These are phyloP conservation scores for Cyberlindnera veronae DNA, from an alignment of 805 yeast genomes.

Conservation along the genomic window DNA sequence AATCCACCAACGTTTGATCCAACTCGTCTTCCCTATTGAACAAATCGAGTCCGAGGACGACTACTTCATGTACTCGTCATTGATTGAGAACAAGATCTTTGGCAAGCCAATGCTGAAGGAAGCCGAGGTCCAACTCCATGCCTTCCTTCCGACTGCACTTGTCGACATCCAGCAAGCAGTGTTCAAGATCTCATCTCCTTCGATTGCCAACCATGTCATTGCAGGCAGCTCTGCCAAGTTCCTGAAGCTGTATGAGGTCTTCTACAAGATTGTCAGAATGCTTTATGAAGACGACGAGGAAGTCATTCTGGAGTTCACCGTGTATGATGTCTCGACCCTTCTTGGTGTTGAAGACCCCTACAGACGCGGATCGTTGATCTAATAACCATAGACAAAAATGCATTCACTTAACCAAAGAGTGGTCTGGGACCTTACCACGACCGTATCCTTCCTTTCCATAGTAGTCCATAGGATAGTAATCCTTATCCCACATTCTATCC, in stretches of 20 bases:
- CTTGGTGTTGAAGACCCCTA: slow-evolving; percentile 56
- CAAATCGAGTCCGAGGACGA: slow-evolving; percentile 51
- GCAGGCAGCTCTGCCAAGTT: slow-evolving; percentile 47
- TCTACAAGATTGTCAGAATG: slow-evolving; percentile 33
- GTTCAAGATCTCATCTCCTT: slow-evolving; percentile 60
- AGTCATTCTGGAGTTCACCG: slow-evolving; percentile 47
- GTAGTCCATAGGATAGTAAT: slow-evolving; percentile 93
- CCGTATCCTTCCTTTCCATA: slow-evolving; percentile 90
- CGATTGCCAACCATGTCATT: slow-evolving; percentile 52
- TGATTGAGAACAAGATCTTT: slow-evolving; percentile 58
- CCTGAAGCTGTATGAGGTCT: slow-evolving; percentile 37
- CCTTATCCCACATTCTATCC: slow-evolving; percentile 61
- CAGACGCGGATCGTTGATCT: slow-evolving; percentile 1
- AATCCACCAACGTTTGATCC: slow-evolving; percentile 60
- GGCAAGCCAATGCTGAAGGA: slow-evolving; percentile 39
- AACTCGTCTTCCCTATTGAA: slow-evolving; percentile 66
- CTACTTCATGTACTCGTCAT: slow-evolving; percentile 60
- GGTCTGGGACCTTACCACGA: slow-evolving; percentile 69
- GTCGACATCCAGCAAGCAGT: slow-evolving; percentile 57
- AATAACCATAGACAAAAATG: background rate
- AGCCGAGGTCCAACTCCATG: slow-evolving; percentile 44
- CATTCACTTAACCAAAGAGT: slow-evolving; percentile 15
- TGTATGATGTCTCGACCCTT: slow-evolving; percentile 59
- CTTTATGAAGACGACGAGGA: slow-evolving; percentile 33
- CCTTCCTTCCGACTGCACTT: slow-evolving; percentile 56